phyloP scores from a whole-genome alignment of 352 stramenopile species.

The Globisporangium iwayamae region DNA sequence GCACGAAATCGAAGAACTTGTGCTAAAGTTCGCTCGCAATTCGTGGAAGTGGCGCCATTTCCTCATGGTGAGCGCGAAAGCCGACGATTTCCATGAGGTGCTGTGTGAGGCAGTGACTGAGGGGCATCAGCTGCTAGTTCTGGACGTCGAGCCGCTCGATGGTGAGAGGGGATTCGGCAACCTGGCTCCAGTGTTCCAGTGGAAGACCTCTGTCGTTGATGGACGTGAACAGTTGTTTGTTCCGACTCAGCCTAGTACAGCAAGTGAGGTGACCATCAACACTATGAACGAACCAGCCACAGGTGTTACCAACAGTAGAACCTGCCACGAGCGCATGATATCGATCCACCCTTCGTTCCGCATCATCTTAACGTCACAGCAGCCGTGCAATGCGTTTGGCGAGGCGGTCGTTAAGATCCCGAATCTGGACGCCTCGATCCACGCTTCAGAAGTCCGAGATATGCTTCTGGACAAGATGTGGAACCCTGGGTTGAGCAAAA shows the following conservation, averaged over 20 bases:
- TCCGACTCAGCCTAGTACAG: neutral
- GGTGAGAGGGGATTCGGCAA: conserved; percentile 15
- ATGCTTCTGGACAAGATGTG: conserved; percentile 51
- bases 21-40: conserved; percentile 35
- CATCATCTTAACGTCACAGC: conserved; percentile 38
- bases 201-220: conserved; percentile 22
- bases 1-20: conserved; percentile 33
- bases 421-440: conserved; percentile 26
- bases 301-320: neutral
- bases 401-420: conserved; percentile 32
- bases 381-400: conserved; percentile 30
- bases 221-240: conserved; percentile 25
- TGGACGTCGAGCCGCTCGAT: conserved; percentile 51
- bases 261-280: neutral
- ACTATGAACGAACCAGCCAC: neutral
- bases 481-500: conserved; percentile 15
- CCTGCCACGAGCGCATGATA: conserved; percentile 11
- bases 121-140: conserved; percentile 52
- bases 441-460: conserved; percentile 28
- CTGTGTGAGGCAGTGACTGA: conserved; percentile 33
- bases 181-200: conserved; percentile 30
- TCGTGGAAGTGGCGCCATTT: conserved; percentile 46
- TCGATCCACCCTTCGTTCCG: conserved; percentile 38
- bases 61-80: conserved; percentile 35
- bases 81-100: conserved; percentile 28